Percentiles rank a stretch among this genome's conserved stretches.
Evolutionary conservation across 2,329 filamentous ascomycete species (phyloP).

Genomic region (Malbranchea cinnamomea): DNA sequence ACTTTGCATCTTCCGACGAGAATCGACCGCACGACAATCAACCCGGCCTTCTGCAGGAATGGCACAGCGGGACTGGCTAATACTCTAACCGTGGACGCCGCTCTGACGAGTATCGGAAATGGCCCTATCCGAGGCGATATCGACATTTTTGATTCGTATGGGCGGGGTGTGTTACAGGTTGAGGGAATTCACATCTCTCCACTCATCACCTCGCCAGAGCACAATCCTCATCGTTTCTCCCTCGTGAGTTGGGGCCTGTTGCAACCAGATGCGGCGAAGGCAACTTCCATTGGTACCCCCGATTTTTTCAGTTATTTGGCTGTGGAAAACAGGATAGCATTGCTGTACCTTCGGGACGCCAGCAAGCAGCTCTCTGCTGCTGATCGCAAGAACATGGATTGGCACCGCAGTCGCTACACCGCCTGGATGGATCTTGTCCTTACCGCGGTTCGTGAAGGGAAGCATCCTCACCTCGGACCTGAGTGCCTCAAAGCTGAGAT

Average conservation of each 20-base stretch:
- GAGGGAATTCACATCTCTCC: slow-evolving; percentile 2
- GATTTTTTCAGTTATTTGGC: background rate
- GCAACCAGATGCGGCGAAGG: background rate
- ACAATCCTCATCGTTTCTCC: background rate
- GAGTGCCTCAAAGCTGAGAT: background rate
- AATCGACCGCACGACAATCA: background rate
- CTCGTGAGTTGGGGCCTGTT: slow-evolving; percentile 1
- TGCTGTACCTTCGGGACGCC: background rate
- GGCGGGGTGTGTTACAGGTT: background rate
- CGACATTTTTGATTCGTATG: background rate
- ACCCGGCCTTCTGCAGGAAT: slow-evolving; percentile 1
- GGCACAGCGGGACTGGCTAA: slow-evolving; percentile 2
- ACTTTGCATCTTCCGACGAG: slow-evolving; percentile 7
- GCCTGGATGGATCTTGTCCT: slow-evolving; percentile 3
- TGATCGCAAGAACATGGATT: slow-evolving; percentile 2
- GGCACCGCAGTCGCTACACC: background rate
- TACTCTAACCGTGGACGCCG: background rate
- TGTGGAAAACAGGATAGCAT: background rate
- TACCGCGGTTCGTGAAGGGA: background rate
- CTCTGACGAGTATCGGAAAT: background rate
- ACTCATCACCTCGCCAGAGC: background rate
- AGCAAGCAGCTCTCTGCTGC: background rate
- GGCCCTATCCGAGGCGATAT: background rate
- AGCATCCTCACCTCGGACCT: background rate
- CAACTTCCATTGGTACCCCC: background rate